Base-by-base conservation (phyloP, 2,329 filamentous ascomycete species). In the Aspergillus aculeatinus region DNA sequence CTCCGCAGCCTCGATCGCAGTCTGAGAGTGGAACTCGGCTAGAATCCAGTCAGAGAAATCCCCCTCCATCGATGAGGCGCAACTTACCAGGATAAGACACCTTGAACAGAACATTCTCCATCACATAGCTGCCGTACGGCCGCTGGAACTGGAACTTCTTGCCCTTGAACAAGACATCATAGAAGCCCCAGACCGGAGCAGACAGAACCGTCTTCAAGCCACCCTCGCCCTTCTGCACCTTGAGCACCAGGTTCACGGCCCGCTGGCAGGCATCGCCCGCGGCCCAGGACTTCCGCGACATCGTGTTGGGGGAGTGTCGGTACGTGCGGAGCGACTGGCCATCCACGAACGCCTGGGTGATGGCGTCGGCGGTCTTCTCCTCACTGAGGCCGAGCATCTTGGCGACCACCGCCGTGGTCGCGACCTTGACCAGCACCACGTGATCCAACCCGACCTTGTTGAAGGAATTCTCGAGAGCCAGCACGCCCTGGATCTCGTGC, bases 101-200 rank as follows among this genome's bases (percentile, higher is more conserved):
- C 87, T 99, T 99, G 89, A 99, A 99, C 65, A 99, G 88, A 62
- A 99, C 92, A 74, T 98, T 99, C 87, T 99, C 95, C 95, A 99
- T 99, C 68, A 99, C 95, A 79, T 99, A 99, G 83, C 90, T 96
- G 75, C 93, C 94, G 75, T 99, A 99, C 60, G 89, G 87, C 64
- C 95, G 88, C 84, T 98, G 94, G 85, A 97, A 99, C 78, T 92
- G 83, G 77, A 99, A 99, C 79, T 91, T 91, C 72, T 96, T 92
- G 80, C 92, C 92, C 82, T 93, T 91, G 85, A 98, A 99, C 65
- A 96, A 86, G 66, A 98, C 93, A 75, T 99, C 95, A 81, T 99
- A 99, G 86, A 98, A 99, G 61, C 95, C 95, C 95, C 95, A 99
- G 60, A 88, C 88, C 42, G 92, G 92, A 10, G 94, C 92, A 52